Conservation (phyloP, 2,329 filamentous ascomycete species). For the Alternaria novae-zelandiae region DNA sequence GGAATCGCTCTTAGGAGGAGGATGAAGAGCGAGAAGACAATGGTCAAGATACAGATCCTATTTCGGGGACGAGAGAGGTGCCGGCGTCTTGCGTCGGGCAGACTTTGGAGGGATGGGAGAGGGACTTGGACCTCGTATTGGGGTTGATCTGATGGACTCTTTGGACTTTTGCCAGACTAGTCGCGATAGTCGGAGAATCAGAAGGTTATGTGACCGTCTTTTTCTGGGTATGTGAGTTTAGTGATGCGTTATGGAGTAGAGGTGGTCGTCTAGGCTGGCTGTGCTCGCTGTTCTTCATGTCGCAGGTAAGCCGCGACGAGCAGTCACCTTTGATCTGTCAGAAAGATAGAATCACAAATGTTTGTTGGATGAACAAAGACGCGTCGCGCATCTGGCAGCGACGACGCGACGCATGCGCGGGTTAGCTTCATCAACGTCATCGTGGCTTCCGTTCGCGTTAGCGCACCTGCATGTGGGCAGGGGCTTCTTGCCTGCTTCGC, state of each 20-base stretch:
- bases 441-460: neutral
- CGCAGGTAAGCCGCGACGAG: too few species aligned
- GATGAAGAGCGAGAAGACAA: rapidly evolving
- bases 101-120: neutral
- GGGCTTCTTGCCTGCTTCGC: neutral
- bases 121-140: neutral
- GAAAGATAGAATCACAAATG: neutral
- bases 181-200: neutral
- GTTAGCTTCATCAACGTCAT: neutral
- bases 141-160: neutral
- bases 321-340: too few species aligned
- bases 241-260: neutral
- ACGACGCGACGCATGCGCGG: neutral
- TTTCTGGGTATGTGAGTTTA: rapidly evolving
- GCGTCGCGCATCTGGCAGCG: neutral
- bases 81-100: neutral
- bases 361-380: neutral
- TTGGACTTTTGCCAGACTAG: neutral
- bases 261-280: too few species aligned
- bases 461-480: neutral
- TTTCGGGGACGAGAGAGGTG: too few species aligned
- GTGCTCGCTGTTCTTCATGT: too few species aligned
- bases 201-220: rapidly evolving
- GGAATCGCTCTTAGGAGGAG: neutral
- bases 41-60: neutral